A percentile compares a stretch with the other conserved stretches of the same genome.
Evolutionary conservation across 371 early-diverging fungal genomes (phyloP).

Genomic region (Sporodiniella umbellata): DNA sequence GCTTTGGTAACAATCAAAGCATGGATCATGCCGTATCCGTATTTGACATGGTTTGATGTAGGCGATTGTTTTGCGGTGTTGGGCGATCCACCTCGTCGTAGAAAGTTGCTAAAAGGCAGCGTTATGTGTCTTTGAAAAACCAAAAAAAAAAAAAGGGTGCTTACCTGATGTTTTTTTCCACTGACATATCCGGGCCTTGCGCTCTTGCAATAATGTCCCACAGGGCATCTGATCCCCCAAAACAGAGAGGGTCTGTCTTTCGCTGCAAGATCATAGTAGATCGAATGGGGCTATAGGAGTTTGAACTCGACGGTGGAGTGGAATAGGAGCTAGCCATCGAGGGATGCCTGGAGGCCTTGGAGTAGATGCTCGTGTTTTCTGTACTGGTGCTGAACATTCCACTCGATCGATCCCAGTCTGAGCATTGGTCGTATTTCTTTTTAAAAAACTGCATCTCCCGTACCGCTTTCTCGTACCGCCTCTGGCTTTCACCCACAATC

Average conservation of each 20-base stretch:
- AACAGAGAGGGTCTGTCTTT: slow-evolving; percentile 34
- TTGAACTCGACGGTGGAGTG: slow-evolving; percentile 11
- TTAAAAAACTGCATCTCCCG: slow-evolving; percentile 48
- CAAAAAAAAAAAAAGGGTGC: too few species aligned
- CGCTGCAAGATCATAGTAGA: slow-evolving; percentile 32
- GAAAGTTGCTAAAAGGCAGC: slow-evolving; percentile 24
- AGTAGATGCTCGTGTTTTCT: slow-evolving; percentile 15
- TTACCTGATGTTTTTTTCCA: slow-evolving; percentile 45
- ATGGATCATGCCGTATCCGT: slow-evolving; percentile 50
- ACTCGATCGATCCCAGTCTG: slow-evolving; percentile 8
- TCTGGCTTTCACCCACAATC: slow-evolving; percentile 28
- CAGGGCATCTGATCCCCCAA: slow-evolving; percentile 45
- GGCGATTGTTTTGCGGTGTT: slow-evolving; percentile 44
- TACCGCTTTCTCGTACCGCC: slow-evolving; percentile 46
- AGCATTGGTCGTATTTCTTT: slow-evolving; percentile 30
- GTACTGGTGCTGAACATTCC: slow-evolving; percentile 21
- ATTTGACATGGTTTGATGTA: slow-evolving; percentile 26
- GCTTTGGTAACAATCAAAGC: slow-evolving; percentile 39
- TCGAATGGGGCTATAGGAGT: slow-evolving; percentile 14
- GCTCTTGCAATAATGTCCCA: slow-evolving; percentile 41
- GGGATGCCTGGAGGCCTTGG: slow-evolving; percentile 13
- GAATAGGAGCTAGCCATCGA: slow-evolving; percentile 23
- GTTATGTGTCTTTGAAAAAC: neutral
- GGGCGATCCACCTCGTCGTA: slow-evolving; percentile 45
- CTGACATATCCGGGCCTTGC: slow-evolving; percentile 35